Evolutionary conservation across 768 basidiomycete species (phyloP).

Genomic region (Lactarius hengduanensis): DNA sequence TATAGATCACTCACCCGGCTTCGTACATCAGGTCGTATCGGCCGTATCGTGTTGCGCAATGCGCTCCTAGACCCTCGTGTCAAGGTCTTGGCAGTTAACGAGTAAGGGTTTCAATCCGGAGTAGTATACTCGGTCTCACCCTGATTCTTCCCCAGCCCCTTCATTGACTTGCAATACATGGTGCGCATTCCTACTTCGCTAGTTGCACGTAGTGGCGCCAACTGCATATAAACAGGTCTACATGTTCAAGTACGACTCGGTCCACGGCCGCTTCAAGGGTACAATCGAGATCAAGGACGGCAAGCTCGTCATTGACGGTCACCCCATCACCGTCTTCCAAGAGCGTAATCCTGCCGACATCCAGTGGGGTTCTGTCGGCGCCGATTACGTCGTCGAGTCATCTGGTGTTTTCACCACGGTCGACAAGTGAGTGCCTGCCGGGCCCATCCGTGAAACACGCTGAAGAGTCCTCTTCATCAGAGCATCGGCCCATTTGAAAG

Average conservation of each 20-base stretch:
- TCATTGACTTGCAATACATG: slow-evolving; percentile 98
- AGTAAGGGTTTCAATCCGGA: slow-evolving; percentile 50
- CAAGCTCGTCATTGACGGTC: slow-evolving; percentile 85
- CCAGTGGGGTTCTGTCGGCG: slow-evolving; percentile 75
- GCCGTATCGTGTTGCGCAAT: slow-evolving; percentile 97
- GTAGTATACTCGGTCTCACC: background rate
- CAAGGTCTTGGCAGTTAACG: slow-evolving; percentile 92
- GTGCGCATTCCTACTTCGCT: slow-evolving; percentile 42
- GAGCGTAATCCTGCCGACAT: slow-evolving; percentile 89
- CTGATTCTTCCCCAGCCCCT: slow-evolving; percentile 58
- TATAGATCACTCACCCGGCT: background rate
- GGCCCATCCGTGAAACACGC: background rate
- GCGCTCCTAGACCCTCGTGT: slow-evolving; percentile 73
- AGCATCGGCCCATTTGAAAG: slow-evolving; percentile 91
- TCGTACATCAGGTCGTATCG: slow-evolving; percentile 80
- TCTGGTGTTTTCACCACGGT: slow-evolving; percentile 98
- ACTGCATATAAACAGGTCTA: slow-evolving; percentile 59
- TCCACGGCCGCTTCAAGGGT: slow-evolving; percentile 92
- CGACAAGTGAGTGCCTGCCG: slow-evolving; percentile 61
- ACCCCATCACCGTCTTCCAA: slow-evolving; percentile 70
- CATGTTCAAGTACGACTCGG: slow-evolving; percentile 98
- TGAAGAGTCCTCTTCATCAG: slow-evolving; percentile 36
- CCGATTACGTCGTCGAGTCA: slow-evolving; percentile 94
- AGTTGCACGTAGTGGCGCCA: background rate
- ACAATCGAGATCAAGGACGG: slow-evolving; percentile 77